Percentiles rank a stretch among this genome's conserved stretches.
phyloP scores from a whole-genome alignment of 2,329 filamentous ascomycete genomes.

The Conoideocrella luteorostrata region DNA sequence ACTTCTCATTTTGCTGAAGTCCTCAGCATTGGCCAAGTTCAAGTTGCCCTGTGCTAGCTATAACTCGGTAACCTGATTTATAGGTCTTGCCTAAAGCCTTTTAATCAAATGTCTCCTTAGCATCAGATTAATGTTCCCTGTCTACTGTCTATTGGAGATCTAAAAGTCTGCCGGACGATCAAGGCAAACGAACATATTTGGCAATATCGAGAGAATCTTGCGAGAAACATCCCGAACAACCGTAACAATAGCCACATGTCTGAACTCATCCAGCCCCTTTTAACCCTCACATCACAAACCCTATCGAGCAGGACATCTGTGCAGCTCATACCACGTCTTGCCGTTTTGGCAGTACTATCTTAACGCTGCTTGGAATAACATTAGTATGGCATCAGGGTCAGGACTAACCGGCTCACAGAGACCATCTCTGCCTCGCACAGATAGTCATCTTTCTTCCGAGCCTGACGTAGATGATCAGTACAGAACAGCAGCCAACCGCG shows the following conservation, averaged over 20 bases:
- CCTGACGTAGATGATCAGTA: slow-evolving; percentile 35
- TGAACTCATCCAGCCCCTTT: not conserved
- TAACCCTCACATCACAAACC: not conserved
- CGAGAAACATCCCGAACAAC: not conserved
- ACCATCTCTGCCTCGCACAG: slow-evolving; percentile 15
- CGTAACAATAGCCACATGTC: not conserved
- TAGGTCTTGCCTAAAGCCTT: not conserved
- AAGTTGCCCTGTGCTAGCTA: slow-evolving; percentile 1
- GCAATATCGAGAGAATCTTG: not conserved
- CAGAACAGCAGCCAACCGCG: slow-evolving; percentile 20
- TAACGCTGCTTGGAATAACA: not conserved
- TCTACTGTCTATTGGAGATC: not conserved
- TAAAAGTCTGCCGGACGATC: not conserved
- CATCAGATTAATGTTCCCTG: not conserved
- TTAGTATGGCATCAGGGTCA: slow-evolving; percentile 23
- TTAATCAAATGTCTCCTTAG: not conserved
- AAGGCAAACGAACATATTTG: not conserved
- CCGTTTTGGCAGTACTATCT: slow-evolving; percentile 2
- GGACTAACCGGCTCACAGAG: slow-evolving; percentile 28
- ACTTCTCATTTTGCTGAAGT: not conserved
- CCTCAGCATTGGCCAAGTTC: not conserved
- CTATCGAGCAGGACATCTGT: not conserved
- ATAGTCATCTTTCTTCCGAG: slow-evolving; percentile 30
- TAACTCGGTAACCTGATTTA: not conserved
- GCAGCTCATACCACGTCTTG: not conserved